phyloP scores from a whole-genome alignment of 2,329 filamentous ascomycete species.

The Fusarium hainanense region DNA sequence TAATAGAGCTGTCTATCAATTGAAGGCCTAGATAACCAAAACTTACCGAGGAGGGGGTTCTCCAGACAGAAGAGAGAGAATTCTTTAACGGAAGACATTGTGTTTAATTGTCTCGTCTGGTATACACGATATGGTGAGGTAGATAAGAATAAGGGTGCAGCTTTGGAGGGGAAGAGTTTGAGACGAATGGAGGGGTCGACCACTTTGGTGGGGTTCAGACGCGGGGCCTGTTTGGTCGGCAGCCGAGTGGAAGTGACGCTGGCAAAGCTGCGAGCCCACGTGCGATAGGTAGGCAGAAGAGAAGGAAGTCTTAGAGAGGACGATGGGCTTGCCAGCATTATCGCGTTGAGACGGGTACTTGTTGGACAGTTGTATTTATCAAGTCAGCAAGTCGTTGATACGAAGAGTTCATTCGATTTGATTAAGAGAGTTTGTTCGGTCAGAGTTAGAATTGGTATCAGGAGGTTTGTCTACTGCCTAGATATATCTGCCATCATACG shows the following conservation, averaged over 20 bases:
- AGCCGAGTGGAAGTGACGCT: slow-evolving; percentile 39
- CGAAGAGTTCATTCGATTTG: neutral
- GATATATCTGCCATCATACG: slow-evolving; percentile 21
- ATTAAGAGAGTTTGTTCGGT: neutral
- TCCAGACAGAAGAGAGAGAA: slow-evolving; percentile 93
- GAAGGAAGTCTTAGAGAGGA: slow-evolving; percentile 20
- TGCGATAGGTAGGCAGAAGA: slow-evolving; percentile 28
- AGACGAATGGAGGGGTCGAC: slow-evolving; percentile 44
- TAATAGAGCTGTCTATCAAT: neutral
- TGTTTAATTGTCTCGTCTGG: slow-evolving; percentile 46
- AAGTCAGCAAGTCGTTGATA: neutral
- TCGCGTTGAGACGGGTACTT: neutral
- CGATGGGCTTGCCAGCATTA: slow-evolving; percentile 26
- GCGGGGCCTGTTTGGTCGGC: slow-evolving; percentile 41
- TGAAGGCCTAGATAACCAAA: neutral
- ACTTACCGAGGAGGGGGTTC: slow-evolving; percentile 92
- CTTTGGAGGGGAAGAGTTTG: slow-evolving; percentile 45
- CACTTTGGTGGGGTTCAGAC: slow-evolving; percentile 39
- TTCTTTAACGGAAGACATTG: slow-evolving; percentile 80
- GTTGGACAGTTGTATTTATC: neutral
- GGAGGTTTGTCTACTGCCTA: neutral
- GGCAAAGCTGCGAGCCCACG: slow-evolving; percentile 43
- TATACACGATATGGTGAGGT: slow-evolving; percentile 15
- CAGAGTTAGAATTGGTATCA: slow-evolving; percentile 1
- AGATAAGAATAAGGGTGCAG: slow-evolving; percentile 22